Conservation (phyloP, 1,139 yeast genomes). For the Taphrina confusa region DNA sequence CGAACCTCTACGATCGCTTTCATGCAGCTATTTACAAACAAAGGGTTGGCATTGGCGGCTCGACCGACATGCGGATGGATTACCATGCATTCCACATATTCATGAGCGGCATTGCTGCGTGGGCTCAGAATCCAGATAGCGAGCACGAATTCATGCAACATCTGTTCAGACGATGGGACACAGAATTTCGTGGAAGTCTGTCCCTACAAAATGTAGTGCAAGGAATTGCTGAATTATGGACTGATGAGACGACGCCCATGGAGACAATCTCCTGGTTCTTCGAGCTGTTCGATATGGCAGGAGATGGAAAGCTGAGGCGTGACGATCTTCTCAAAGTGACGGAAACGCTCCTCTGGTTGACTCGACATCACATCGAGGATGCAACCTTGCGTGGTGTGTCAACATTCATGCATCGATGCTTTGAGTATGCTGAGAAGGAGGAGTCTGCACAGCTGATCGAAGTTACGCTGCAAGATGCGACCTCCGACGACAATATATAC, state of each 20-base stretch:
- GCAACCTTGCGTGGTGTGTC: slow-evolving; percentile 80
- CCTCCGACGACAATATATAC: slow-evolving; percentile 54
- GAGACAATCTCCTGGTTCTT: slow-evolving; percentile 76
- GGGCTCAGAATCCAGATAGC: slow-evolving; percentile 49
- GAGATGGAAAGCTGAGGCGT: slow-evolving; percentile 64
- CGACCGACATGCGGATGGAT: slow-evolving; percentile 62
- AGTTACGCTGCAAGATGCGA: not conserved
- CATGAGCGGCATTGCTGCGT: slow-evolving; percentile 77
- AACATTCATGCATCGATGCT: slow-evolving; percentile 79
- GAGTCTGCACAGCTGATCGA: slow-evolving; percentile 9
- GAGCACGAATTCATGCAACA: slow-evolving; percentile 59
- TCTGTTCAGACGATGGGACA: slow-evolving; percentile 72
- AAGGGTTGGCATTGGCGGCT: slow-evolving; percentile 70
- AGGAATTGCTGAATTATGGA: slow-evolving; percentile 71
- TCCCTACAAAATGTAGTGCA: slow-evolving; percentile 67
- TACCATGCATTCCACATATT: slow-evolving; percentile 69
- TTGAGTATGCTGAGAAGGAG: slow-evolving; percentile 67
- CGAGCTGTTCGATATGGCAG: slow-evolving; percentile 66
- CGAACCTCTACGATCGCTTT: slow-evolving; percentile 79
- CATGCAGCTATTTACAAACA: slow-evolving; percentile 75
- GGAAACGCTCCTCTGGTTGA: slow-evolving; percentile 78
- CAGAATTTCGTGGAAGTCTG: slow-evolving; percentile 57
- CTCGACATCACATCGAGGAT: slow-evolving; percentile 55
- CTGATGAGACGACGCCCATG: slow-evolving; percentile 67
- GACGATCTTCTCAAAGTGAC: slow-evolving; percentile 82